Percentiles rank a stretch among this genome's conserved stretches.
These are phyloP conservation scores for Schoenoplectus tabernaemontani DNA, from an alignment of 202 grass and related monocot species.

Conservation along the genomic window DNA sequence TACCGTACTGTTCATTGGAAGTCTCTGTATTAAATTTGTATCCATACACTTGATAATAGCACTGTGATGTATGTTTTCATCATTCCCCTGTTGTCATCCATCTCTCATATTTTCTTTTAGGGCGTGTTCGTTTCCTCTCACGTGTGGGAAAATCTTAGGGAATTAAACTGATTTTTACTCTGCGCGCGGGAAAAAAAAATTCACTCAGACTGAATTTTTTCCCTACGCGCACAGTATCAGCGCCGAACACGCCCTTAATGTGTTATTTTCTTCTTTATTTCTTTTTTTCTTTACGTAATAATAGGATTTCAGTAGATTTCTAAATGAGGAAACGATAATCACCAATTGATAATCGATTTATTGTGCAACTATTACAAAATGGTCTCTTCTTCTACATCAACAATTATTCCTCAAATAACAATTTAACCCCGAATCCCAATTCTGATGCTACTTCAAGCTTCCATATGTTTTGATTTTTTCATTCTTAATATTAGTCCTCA, in stretches of 20 bases:
- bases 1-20: background rate
- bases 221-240: too few species aligned
- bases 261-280: background rate
- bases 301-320: background rate
- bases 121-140: background rate
- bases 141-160: too few species aligned
- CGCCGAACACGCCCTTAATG: too few species aligned
- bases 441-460: too few species aligned
- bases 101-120: background rate
- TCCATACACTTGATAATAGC: conserved; percentile 18
- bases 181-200: too few species aligned
- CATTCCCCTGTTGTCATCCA: conserved; percentile 39
- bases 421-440: background rate
- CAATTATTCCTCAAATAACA: background rate
- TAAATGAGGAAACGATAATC: background rate
- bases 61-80: conserved; percentile 38
- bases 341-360: background rate
- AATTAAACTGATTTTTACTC: too few species aligned
- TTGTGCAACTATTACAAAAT: background rate
- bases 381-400: background rate
- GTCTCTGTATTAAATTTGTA: background rate
- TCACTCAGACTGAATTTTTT: too few species aligned
- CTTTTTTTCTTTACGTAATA: background rate
- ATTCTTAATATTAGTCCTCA: too few species aligned
- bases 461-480: background rate